These are phyloP conservation scores for Achaetomiella virescens DNA, from an alignment of 495 filamentous ascomycete species.

Conservation along the genomic window DNA sequence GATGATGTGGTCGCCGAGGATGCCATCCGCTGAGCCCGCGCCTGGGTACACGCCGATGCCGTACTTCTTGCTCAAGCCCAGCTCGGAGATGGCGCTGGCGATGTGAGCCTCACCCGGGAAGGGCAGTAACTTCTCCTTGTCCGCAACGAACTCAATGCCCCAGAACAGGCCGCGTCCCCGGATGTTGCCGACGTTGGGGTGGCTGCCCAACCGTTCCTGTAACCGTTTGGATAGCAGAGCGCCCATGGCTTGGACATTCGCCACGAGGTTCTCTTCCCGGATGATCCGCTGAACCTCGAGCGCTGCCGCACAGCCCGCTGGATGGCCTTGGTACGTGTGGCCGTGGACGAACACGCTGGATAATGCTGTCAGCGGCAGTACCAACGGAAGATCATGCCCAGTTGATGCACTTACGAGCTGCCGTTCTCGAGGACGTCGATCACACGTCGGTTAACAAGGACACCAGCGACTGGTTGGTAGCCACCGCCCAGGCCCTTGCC, in stretches of 20 bases:
- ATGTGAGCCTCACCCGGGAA: constrained; percentile 41
- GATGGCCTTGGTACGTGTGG: constrained; percentile 59
- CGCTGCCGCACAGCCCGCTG: constrained; percentile 53
- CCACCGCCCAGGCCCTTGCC: constrained; percentile 65
- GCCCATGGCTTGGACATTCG: constrained; percentile 49
- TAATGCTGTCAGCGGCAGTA: constrained; percentile 9
- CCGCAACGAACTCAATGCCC: constrained; percentile 53
- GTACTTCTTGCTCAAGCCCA: constrained; percentile 45
- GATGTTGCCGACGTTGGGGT: constrained; percentile 58
- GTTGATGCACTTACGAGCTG: constrained; percentile 38
- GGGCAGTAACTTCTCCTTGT: constrained; percentile 41
- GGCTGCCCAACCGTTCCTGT: constrained; percentile 34
- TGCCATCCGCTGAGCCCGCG: constrained; percentile 60
- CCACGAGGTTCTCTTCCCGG: constrained; percentile 46
- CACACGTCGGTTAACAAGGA: constrained; percentile 50
- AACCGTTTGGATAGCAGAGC: constrained; percentile 42
- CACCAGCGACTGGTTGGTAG: constrained; percentile 55
- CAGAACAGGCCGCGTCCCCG: constrained; percentile 60
- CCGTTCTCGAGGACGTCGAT: constrained; percentile 51
- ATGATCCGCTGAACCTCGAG: constrained; percentile 56
- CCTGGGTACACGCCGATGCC: constrained; percentile 66
- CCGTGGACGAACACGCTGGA: constrained; percentile 47
- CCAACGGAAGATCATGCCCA: not conserved
- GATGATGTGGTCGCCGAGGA: constrained; percentile 67
- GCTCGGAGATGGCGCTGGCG: constrained; percentile 47